phyloP scores from a whole-genome alignment of 176 grass and related monocot genomes.

The Cenchrus fungigraminus region DNA sequence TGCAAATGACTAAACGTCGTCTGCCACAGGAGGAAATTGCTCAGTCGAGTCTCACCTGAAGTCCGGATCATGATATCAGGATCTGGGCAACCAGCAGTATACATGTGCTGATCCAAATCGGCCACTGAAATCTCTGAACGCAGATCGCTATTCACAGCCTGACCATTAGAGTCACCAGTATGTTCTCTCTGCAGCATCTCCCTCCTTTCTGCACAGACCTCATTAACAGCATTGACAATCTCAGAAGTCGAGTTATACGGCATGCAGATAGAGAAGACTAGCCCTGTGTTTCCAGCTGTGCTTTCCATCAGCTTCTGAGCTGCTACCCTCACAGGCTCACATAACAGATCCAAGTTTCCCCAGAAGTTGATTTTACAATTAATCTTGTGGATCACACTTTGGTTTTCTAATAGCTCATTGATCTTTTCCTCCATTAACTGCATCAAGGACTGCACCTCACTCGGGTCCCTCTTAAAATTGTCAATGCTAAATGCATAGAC shows the following conservation, averaged over 20 bases:
- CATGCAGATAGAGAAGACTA: slow-evolving; percentile 74
- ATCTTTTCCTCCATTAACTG: slow-evolving; percentile 84
- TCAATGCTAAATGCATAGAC: slow-evolving; percentile 94
- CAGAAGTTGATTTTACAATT: slow-evolving; percentile 78
- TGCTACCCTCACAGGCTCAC: slow-evolving; percentile 51
- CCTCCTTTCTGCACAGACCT: slow-evolving; percentile 50
- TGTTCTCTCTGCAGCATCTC: slow-evolving; percentile 29
- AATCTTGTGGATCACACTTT: slow-evolving; percentile 57
- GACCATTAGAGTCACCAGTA: neutral
- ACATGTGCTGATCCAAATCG: slow-evolving; percentile 71
- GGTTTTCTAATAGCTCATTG: slow-evolving; percentile 60
- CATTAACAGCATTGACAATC: slow-evolving; percentile 63
- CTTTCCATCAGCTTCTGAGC: slow-evolving; percentile 63
- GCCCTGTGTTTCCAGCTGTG: slow-evolving; percentile 68
- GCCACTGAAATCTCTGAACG: slow-evolving; percentile 40
- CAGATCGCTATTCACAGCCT: neutral
- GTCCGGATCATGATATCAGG: slow-evolving; percentile 82
- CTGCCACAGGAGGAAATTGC: slow-evolving; percentile 95
- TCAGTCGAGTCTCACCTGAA: slow-evolving; percentile 76
- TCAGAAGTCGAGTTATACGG: slow-evolving; percentile 82
- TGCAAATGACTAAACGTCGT: slow-evolving; percentile 69
- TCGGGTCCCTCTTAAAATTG: slow-evolving; percentile 75
- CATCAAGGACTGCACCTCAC: slow-evolving; percentile 73
- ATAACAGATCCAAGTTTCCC: slow-evolving; percentile 69
- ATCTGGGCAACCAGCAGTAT: slow-evolving; percentile 57